Conservation (phyloP, 2,329 filamentous ascomycete genomes). For the Aspergillus felis region DNA sequence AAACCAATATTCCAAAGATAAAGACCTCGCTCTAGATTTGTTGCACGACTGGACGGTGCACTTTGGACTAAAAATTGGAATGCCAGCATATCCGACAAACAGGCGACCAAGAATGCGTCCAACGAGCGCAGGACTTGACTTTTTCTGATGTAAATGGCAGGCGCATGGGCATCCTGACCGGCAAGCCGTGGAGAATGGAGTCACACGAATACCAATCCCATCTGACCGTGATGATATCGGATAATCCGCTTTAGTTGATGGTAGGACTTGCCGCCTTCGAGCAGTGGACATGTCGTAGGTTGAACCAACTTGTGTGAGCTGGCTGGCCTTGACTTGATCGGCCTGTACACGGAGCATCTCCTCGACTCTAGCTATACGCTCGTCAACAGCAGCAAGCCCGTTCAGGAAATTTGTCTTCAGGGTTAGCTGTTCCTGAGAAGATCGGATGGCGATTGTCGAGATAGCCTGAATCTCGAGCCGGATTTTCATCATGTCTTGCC, state of each 20-base stretch:
- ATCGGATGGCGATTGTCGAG: background rate
- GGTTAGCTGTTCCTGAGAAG: background rate
- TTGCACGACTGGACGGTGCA: background rate
- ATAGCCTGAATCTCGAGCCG: conserved; percentile 1
- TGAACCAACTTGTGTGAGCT: background rate
- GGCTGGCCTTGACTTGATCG: conserved; percentile 1
- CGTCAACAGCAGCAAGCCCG: background rate
- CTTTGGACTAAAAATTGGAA: conserved; percentile 1
- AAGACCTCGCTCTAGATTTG: background rate
- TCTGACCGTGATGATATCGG: background rate
- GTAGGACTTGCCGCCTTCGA: background rate
- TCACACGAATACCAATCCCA: background rate
- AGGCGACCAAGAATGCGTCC: background rate
- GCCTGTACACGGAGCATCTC: background rate
- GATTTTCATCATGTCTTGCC: background rate
- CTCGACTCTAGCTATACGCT: conserved; percentile 1
- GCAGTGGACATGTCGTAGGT: background rate
- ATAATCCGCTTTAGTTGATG: background rate
- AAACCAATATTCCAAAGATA: conserved; percentile 1
- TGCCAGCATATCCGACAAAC: conserved; percentile 1
- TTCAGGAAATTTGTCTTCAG: background rate
- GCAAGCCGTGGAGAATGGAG: background rate
- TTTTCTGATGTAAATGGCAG: background rate
- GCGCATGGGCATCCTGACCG: background rate
- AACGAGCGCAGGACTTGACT: background rate